A percentile compares a stretch with the other conserved stretches of the same genome.
Conservation (phyloP, 495 filamentous ascomycete species). For the Jackrogersella minutella region DNA sequence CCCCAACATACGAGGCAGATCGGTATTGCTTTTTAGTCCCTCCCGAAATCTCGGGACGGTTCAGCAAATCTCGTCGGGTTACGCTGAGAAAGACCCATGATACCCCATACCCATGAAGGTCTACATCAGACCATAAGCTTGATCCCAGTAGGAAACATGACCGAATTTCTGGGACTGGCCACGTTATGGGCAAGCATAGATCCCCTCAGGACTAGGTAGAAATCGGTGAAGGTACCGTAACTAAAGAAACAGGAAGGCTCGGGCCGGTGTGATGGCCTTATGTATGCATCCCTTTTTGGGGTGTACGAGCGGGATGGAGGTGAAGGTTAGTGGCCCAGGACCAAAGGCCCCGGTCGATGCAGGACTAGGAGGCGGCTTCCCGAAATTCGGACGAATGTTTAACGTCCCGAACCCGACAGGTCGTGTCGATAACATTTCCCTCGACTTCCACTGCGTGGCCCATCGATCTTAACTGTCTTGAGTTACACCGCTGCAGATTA, state of each 20-base stretch:
- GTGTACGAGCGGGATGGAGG: background rate
- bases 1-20: background rate
- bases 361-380: slow-evolving; percentile 1
- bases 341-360: background rate
- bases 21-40: slow-evolving; percentile 1
- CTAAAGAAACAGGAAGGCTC: background rate
- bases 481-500: background rate
- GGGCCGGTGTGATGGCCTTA: background rate
- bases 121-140: too few species aligned
- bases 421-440: background rate
- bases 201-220: too few species aligned
- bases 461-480: background rate
- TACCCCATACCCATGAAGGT: too few species aligned
- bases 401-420: background rate
- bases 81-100: too few species aligned
- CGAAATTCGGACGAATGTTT: background rate
- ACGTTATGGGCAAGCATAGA: too few species aligned
- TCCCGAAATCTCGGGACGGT: slow-evolving; percentile 1
- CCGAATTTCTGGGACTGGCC: background rate
- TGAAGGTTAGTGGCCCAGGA: background rate
- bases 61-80: background rate
- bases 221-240: background rate
- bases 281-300: background rate
- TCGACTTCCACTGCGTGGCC: background rate
- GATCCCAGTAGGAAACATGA: too few species aligned